Evolutionary conservation across 2,329 filamentous ascomycete genomes (phyloP), one percentile per base, ranked within the genome.

Genomic region (Coniochaeta hoffmannii): DNA sequence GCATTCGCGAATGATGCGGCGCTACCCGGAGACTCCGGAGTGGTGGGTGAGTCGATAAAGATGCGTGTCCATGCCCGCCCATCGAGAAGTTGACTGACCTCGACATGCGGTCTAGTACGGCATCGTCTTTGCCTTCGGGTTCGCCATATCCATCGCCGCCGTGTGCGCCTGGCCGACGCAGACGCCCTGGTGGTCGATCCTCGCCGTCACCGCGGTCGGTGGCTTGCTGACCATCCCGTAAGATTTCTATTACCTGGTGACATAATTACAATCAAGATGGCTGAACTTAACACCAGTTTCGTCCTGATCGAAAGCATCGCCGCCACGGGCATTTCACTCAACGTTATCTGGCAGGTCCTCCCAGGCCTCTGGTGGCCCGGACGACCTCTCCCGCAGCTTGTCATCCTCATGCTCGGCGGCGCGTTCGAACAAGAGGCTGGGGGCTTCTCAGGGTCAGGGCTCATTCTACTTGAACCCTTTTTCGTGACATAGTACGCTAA

Each of bases 281-380:
- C n/a, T n/a, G n/a, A n/a, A n/a, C n/a, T n/a, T n/a, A n/a, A n/a
- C n/a, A n/a, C n/a, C n/a, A n/a, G n/a, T n/a, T n/a, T n/a, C n/a
- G 71, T 71, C 38, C 73, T 80, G 50, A 69, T 80, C 50, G 68
- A 75, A 58, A 77, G 75, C 5, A 76, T 77, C 49, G 49, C 49
- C 22, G 49, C 49, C 10, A 51, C 49, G 7, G 69, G 74, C 55
- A 69, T 79, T 24, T 71, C 71, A 2, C 62, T 81, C 9, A 80
- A 80, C 57, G 76, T 81, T 34, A 69, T 79, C 50, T 77, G 75
- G 2, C 75, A 79, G 60, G 75, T 77, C 54, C 70, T 80, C 19
- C 63, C 62, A n/a, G 62, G 62, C 15, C 53, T 63, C 55, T 60
- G 63, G 63, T 62, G 61, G 55, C 62, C 62, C 5, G 62, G 63